A percentile compares a stretch with the other conserved stretches of the same genome.
Conservation (phyloP, 306 rosid genomes). For the Macrotyloma uniflorum region DNA sequence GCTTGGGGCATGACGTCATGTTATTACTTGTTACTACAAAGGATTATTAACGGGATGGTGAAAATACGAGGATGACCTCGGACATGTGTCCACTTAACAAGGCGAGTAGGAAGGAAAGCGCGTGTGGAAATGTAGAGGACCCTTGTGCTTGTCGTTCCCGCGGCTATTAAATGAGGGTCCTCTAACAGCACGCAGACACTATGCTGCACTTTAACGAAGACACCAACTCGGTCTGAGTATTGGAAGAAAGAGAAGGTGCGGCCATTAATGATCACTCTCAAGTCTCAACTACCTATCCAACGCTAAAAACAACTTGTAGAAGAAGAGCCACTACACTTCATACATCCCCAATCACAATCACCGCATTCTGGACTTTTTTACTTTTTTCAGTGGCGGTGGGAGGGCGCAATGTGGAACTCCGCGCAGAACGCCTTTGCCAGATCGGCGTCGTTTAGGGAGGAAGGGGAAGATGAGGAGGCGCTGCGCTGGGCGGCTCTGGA, state of each 20-base stretch:
- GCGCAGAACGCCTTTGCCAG: slow-evolving; percentile 74
- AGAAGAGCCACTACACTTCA: background rate
- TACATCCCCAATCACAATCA: slow-evolving; percentile 4
- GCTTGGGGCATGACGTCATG: no score
- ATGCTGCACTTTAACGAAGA: slow-evolving; percentile 39
- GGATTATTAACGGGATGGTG: no score
- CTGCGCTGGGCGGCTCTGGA: slow-evolving; percentile 97
- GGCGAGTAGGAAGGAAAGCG: slow-evolving; percentile 2
- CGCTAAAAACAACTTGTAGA: slow-evolving; percentile 6
- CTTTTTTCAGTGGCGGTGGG: background rate
- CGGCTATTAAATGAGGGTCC: slow-evolving; percentile 73
- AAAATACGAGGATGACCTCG: background rate
- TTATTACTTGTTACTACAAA: no score
- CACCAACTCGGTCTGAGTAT: slow-evolving; percentile 33
- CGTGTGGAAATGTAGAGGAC: background rate
- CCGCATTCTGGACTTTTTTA: background rate
- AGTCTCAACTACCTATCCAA: slow-evolving; percentile 65
- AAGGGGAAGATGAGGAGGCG: slow-evolving; percentile 79
- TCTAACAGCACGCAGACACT: slow-evolving; percentile 34
- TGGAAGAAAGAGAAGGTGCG: slow-evolving; percentile 38
- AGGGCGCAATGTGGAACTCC: slow-evolving; percentile 84
- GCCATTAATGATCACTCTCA: slow-evolving; percentile 64
- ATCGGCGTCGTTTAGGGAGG: slow-evolving; percentile 63
- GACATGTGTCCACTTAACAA: background rate
- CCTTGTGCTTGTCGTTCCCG: slow-evolving; percentile 53